Base-by-base conservation (phyloP, 345 rosid species). In the Nasturtium officinale region DNA sequence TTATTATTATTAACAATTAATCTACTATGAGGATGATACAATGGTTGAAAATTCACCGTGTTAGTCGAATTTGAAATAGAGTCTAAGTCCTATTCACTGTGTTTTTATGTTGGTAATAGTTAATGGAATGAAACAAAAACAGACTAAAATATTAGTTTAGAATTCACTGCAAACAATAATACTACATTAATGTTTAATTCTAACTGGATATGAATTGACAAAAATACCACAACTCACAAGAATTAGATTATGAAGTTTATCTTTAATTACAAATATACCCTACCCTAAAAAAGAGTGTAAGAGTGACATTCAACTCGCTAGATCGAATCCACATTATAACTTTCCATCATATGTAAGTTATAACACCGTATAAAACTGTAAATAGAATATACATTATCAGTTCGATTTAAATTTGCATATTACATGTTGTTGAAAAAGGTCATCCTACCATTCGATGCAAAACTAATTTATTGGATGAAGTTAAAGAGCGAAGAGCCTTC, bases 371-470 rank as follows among this genome's bases (percentile, higher is more conserved):
- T 15, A 15, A 42, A 42, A 42, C 17, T 1, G 3, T 42, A 15
- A 15, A 15, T 15, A 5, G 0, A 42, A 42, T 42, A 15, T 42
- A 42, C 15, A 42, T 42, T 42, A 55, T 60, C 30, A 60, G 8
- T 9, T 20, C 11, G 20, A 0, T 12, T 18, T 11, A 6, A 33
- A 9, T 32, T 38, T 18, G 16, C 45, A 18, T 10, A 58, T 58
- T 12, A 37, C 29, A 35, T 6, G 40, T 37, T 21, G 21, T 10
- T 57, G 62, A 17, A 40, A 7, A 12, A 9, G 4, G 26, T 21
- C 59, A 33, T 20, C 26, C 30, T 43, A 68, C 69, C 30, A 29
- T 11, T 45, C 29, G 45, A 62, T 67, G 58, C 70, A 56, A 55
- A 47, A 9, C 25, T 68, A 51, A 21, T 69, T 55, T 33, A 62